Evolutionary conservation across 1,139 yeast genomes (phyloP), one percentile per base, ranked within the genome.

Genomic region (Taphrina deformans): DNA sequence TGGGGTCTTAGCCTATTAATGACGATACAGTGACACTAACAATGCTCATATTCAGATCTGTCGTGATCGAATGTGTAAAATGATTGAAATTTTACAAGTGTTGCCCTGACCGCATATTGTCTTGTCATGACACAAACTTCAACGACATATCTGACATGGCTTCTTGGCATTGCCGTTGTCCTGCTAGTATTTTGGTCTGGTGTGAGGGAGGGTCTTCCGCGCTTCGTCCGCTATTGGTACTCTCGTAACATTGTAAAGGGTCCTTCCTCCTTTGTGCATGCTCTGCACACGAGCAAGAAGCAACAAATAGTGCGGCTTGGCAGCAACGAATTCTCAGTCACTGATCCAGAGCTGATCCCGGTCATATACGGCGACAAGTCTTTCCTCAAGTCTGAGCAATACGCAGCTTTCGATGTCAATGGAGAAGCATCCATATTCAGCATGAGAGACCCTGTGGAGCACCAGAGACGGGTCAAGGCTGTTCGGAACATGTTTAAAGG

Each of bases 401-500:
- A 59, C 29, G 63, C 63, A n/a, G 63, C 51, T 9, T 59, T 59
- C 29, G 63, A 59, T 21, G 50, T 59, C 14, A 41, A 59, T 16
- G 63, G 63, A 10, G 27, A 50, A 24, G 38, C 55, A 5, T 35
- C 63, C 18, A 51, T 59, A n/a, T 59, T 59, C 26, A 48, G 56
- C 24, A 59, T 59, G 63, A 48, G 63, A 9, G 63, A 59, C 40
- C 63, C 63, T 16, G 41, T 38, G 7, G 56, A 35, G 27, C 63
- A 59, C 40, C 40, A 40, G 9, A 14, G 50, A 21, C 55, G 63
- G 5, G 55, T 35, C 46, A 59, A 59, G 46, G 56, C 50, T 18
- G 63, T 59, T 3, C 56, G 56, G 14, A 29, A 35, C 40, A 51
- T 59, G 46, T 59, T 59, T 40, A 48, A 50, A 33, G 26, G 27